phyloP scores from a whole-genome alignment of 805 yeast genomes.

The Hanseniaspora osmophila region DNA sequence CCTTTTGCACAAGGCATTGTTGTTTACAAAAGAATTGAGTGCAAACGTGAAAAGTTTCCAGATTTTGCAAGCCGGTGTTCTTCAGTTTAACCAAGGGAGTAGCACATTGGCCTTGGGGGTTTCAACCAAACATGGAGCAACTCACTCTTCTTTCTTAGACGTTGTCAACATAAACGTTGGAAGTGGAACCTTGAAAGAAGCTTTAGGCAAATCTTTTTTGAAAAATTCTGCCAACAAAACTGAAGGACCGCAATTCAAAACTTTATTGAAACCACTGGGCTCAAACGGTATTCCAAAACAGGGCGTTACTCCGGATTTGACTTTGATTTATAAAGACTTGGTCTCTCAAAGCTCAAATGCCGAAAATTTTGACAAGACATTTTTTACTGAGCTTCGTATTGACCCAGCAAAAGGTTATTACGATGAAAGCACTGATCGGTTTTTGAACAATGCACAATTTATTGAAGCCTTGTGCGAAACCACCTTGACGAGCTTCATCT shows the following conservation, averaged over 20 bases:
- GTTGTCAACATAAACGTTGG: slow-evolving; percentile 41
- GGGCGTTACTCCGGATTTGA: slow-evolving; percentile 6
- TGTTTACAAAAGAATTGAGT: slow-evolving; percentile 14
- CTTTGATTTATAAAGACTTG: not conserved
- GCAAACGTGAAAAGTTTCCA: slow-evolving; percentile 18
- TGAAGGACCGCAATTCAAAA: slow-evolving; percentile 1
- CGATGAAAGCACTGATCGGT: slow-evolving; percentile 44
- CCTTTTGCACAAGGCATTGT: slow-evolving; percentile 15
- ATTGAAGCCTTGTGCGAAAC: slow-evolving; percentile 31
- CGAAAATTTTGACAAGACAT: slow-evolving; percentile 19
- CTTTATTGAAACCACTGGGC: slow-evolving; percentile 17
- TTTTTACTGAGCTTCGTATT: slow-evolving; percentile 22
- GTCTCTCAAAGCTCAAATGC: slow-evolving; percentile 1
- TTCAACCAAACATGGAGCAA: slow-evolving; percentile 16
- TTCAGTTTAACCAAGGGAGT: slow-evolving; percentile 8
- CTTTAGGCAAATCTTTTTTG: slow-evolving; percentile 45
- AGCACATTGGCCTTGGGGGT: slow-evolving; percentile 20
- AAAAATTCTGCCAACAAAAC: not conserved
- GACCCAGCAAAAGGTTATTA: slow-evolving; percentile 32
- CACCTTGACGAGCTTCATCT: slow-evolving; percentile 23
- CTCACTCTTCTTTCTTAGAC: slow-evolving; percentile 18
- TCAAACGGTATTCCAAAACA: slow-evolving; percentile 7
- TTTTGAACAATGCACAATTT: slow-evolving; percentile 41
- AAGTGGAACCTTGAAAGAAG: slow-evolving; percentile 50
- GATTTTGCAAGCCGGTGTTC: slow-evolving; percentile 14